Conservation (phyloP, 345 rosid species). For the Passiflora organensis region DNA sequence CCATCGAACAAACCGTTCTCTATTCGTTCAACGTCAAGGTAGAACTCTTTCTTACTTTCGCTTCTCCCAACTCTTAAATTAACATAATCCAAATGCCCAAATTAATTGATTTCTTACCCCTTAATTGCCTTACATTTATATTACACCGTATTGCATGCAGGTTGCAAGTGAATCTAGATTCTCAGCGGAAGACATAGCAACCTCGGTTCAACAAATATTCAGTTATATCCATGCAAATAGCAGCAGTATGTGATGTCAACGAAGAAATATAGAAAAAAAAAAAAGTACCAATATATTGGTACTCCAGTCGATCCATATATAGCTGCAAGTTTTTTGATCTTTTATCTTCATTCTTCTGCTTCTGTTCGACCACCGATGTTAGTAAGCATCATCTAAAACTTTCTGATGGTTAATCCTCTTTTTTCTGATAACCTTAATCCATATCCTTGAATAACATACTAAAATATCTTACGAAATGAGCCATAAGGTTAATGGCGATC, state of each 20-base stretch:
- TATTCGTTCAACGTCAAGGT: slow-evolving; percentile 96
- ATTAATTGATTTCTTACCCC: not conserved
- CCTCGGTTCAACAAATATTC: slow-evolving; percentile 83
- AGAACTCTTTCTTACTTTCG: not conserved
- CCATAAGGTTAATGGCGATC: too few species aligned
- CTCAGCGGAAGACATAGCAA: slow-evolving; percentile 83
- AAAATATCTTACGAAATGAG: too few species aligned
- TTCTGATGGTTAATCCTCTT: too few species aligned
- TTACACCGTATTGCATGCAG: slow-evolving; percentile 28
- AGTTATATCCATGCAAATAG: slow-evolving; percentile 80
- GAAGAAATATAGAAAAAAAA: not conserved
- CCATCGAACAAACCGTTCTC: slow-evolving; percentile 91
- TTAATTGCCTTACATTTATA: not conserved
- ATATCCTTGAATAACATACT: too few species aligned
- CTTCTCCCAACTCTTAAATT: not conserved
- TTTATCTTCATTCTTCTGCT: too few species aligned
- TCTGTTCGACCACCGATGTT: too few species aligned
- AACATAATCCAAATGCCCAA: not conserved
- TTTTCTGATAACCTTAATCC: too few species aligned
- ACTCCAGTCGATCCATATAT: too few species aligned
- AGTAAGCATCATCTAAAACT: too few species aligned
- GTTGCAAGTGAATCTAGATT: slow-evolving; percentile 61
- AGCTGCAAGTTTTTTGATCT: too few species aligned
- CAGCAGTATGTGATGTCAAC: slow-evolving; percentile 45
- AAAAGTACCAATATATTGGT: too few species aligned